Base-by-base conservation (phyloP, 2,329 filamentous ascomycete genomes). In the Aspergillus brasiliensis region DNA sequence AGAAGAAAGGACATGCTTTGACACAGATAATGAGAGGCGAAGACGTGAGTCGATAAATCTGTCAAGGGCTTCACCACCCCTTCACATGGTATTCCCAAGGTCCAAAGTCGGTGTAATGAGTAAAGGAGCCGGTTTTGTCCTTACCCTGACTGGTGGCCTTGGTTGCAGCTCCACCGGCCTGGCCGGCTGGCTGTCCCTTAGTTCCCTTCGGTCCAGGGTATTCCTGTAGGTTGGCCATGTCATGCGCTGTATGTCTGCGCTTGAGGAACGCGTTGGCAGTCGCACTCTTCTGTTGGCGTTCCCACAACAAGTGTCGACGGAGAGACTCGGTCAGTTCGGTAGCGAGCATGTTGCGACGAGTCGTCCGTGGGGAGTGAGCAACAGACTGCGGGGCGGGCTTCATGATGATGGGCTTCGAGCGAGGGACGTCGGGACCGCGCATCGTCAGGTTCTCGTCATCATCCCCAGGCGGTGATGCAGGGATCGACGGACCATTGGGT, bases 271-370 rank as follows among this genome's bases (percentile, higher is more conserved):
- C 92, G 65, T 94, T 93, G 69, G 89, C 91, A 7, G 92, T 94
- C 34, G 91, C 90, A 60, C 91, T 92, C 84, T 95, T 96, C 73
- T 98, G 94, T 72, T 96, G 92, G 55, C 95, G 89, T 76, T 99
- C 95, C 91, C 92, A 96, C 15, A 98, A 85, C 15, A 99, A 87
- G 69, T 97, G 91, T 68, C 92, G 91, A 21, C 95, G 88, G 3
- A 99, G 87, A 21, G 92, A 96, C 74, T 97, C 92, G 2, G 94
- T 97, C 57, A 99, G 82, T 79, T 99, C 95, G 0, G 91, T 96
- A 8, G 91, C 90, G 58, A 99, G 84, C 95, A 99, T 99, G 77
- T 97, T 96, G 62, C 93, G 87, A 54, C 95, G 87, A 0, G 93
- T 97, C 0, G 94, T 97, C 59, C 92, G 87, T 3, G 95, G 95